These are phyloP conservation scores for Leccinum variabile DNA, from an alignment of 1,284 basidiomycete species.

Conservation along the genomic window DNA sequence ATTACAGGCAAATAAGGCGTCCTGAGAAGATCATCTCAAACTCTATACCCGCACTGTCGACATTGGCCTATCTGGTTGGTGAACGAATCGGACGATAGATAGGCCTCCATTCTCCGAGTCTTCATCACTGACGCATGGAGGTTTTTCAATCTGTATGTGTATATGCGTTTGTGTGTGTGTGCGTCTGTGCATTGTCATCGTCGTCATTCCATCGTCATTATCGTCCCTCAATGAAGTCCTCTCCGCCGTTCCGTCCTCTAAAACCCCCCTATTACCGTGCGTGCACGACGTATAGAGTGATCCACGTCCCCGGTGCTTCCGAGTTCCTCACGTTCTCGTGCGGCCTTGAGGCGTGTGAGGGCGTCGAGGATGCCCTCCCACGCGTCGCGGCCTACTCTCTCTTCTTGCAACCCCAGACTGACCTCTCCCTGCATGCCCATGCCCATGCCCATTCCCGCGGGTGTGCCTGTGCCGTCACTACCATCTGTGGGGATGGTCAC, in stretches of 20 bases:
- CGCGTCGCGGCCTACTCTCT: constrained; percentile 69
- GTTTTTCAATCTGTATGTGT: constrained; percentile 1
- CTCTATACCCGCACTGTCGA: constrained; percentile 24
- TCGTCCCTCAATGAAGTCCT: background rate
- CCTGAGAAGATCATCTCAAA: constrained; percentile 20
- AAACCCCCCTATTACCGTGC: constrained; percentile 22
- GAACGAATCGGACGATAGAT: constrained; percentile 2
- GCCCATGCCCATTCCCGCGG: background rate
- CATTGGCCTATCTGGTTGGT: constrained; percentile 6
- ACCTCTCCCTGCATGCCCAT: constrained; percentile 14
- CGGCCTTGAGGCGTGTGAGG: constrained; percentile 58
- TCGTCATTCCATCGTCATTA: constrained; percentile 4
- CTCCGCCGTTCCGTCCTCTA: constrained; percentile 7
- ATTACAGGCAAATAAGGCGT: constrained; percentile 3
- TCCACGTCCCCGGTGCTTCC: constrained; percentile 1
- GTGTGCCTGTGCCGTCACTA: constrained; percentile 25
- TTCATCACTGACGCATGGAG: constrained; percentile 1
- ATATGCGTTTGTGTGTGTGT: background rate
- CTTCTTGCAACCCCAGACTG: constrained; percentile 72
- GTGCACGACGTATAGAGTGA: constrained; percentile 16
- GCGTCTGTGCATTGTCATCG: background rate
- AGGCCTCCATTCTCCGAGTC: constrained; percentile 1
- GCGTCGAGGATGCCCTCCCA: constrained; percentile 73
- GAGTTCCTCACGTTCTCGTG: constrained; percentile 35
- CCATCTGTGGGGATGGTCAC: constrained; percentile 61